Base-by-base conservation (phyloP, 768 basidiomycete species). In the Lenzites betulinus region DNA sequence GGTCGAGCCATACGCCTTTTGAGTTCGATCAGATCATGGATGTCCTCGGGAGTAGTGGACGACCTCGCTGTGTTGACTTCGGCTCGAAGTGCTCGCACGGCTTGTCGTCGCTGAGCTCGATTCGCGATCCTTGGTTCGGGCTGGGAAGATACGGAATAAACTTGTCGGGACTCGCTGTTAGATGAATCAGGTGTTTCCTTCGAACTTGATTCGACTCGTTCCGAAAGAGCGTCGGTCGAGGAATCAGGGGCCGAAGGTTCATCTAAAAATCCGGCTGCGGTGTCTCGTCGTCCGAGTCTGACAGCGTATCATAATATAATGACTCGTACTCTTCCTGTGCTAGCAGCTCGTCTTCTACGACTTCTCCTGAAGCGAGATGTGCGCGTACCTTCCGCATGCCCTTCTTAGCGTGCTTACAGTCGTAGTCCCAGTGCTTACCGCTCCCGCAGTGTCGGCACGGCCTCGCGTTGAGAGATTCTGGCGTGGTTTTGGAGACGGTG, bases 401-500 rank as follows among this genome's bases (percentile, higher is more conserved):
- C 42, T 69, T 64, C 47, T 52, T 47, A 8, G 71, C 49, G 58
- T 76, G 58, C 26, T 67, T 70, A 59, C 76, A 75, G n/a, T n/a
- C n/a, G n/a, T n/a, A n/a, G n/a, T n/a, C n/a, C n/a, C n/a, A n/a
- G n/a, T n/a, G n/a, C n/a, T 73, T 71, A 0, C 47, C 61, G 46
- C 72, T 73, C 3, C 75, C 75, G 74, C 52, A 76, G 50, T 59
- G 73, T 12, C 71, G 38, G 47, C 75, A 76, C 0, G 75, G 74
- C 23, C 75, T 36, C 5, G 67, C 70, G 11, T 69, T 69, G 50
- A 69, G 67, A 1, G 51, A 41, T 30, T 65, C 66, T 1, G 64
- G 66, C 1, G 68, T 63, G 23, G 15, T 58, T 18, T 26, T 47
- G 18, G 49, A 36, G 6, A 59, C 51, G 25, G 42, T 51, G 18